phyloP scores from a whole-genome alignment of 148 eudicot species.

The Oxyria digyna region DNA sequence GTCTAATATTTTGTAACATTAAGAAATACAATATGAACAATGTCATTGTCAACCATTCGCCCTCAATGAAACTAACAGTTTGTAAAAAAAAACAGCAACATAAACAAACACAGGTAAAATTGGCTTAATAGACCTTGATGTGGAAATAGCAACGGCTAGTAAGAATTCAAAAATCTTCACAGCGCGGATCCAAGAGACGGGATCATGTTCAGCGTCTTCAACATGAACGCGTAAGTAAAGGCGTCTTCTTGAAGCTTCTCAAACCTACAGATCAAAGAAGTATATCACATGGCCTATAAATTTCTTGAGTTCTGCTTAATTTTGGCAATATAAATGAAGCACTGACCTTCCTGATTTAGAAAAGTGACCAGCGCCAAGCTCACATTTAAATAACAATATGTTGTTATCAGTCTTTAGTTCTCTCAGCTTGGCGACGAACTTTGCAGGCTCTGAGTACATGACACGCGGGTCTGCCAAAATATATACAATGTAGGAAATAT shows the following conservation, averaged over 20 bases:
- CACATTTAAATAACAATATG: constrained; percentile 65
- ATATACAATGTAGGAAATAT: background rate
- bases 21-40: no score
- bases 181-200: constrained; percentile 9
- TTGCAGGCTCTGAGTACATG: constrained; percentile 80
- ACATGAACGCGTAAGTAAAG: constrained; percentile 29
- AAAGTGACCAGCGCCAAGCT: constrained; percentile 64
- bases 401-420: constrained; percentile 67
- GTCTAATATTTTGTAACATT: no score
- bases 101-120: no score
- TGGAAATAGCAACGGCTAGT: background rate
- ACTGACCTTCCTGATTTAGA: constrained; percentile 77
- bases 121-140: no score
- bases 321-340: background rate
- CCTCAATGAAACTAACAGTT: no score
- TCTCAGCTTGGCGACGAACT: constrained; percentile 79
- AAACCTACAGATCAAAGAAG: constrained; percentile 21
- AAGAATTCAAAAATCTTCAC: background rate
- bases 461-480: constrained; percentile 60
- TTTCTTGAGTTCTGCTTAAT: no score
- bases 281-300: background rate
- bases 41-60: no score
- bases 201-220: constrained; percentile 42
- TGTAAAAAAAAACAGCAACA: no score
- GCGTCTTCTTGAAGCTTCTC: constrained; percentile 54